Evolutionary conservation across 495 filamentous ascomycete genomes (phyloP).

Genomic region (Pseudomonodictys pantanalensis): DNA sequence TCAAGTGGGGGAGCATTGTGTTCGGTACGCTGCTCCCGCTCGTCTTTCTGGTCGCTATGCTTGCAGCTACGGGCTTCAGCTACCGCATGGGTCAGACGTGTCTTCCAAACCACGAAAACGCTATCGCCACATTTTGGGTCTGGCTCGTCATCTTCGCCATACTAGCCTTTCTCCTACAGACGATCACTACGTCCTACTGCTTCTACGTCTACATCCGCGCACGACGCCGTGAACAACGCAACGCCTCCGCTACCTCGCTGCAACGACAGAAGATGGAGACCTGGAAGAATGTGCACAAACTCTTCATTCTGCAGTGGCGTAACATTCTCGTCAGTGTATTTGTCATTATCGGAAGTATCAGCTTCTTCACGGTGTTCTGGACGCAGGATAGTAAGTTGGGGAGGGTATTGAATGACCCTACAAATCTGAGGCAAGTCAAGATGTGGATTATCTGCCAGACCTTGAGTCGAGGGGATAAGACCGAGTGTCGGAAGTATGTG

Average conservation of each 20-base stretch:
- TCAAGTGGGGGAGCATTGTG: conserved; percentile 33
- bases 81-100: conserved; percentile 40
- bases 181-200: conserved; percentile 38
- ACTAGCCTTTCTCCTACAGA: conserved; percentile 34
- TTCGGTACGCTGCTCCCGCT: conserved; percentile 34
- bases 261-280: conserved; percentile 9
- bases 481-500: conserved; percentile 33
- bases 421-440: conserved; percentile 27
- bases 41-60: conserved; percentile 32
- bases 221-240: conserved; percentile 3
- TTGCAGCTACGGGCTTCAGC: conserved; percentile 37
- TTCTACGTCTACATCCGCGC: conserved; percentile 35
- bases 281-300: conserved; percentile 33
- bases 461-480: conserved; percentile 34
- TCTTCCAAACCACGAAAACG: conserved; percentile 37
- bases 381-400: conserved; percentile 31
- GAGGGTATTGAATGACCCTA: conserved; percentile 12
- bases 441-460: conserved; percentile 39
- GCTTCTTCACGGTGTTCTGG: conserved; percentile 39
- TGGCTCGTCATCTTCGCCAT: conserved; percentile 39
- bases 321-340: conserved; percentile 35
- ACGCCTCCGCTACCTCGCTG: not conserved
- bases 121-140: conserved; percentile 39
- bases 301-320: conserved; percentile 41
- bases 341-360: conserved; percentile 33